Evolutionary conservation across 139 green algal genomes (phyloP), one percentile per base, ranked within the genome.

Genomic region (Edaphochlamys debaryana): DNA sequence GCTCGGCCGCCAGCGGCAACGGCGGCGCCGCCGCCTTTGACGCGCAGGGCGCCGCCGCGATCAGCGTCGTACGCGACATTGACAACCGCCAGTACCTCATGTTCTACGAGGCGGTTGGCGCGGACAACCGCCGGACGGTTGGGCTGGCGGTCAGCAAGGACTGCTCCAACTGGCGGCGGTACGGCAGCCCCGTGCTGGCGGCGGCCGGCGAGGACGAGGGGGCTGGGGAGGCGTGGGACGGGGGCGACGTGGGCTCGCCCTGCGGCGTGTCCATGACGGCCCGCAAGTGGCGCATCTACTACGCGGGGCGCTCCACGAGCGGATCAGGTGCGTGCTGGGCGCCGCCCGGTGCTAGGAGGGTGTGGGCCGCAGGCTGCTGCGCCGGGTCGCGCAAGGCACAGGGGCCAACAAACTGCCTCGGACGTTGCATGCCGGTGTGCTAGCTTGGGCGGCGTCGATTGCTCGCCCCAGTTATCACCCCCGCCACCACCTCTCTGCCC

Each of bases 31-130:
- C 29, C 22, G 87, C 86, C 25, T 94, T 93, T 80, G 95, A 98
- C 78, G 91, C 70, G 0, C 54, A 82, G 9, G 95, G 95, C 0
- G 91, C 88, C 1, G 86, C 91, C 2, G 63, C 82, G 0, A 80
- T 87, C 48, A 84, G 90, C 29, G 91, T 97, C 56, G 89, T 89
- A 20, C 90, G 86, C 6, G 95, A 98, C 84, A 34, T 92, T 6
- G 95, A 96, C 82, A 92, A 84, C 82, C 67, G 85, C 30, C 85
- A 94, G 67, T 98, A 91, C 84, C 83, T 98, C 2, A 98, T 98
- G 95, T 97, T 96, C 73, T 98, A 98, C 79, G 95, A 98, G 79
- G 95, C 82, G 2, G 92, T 98, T 32, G 94, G 87, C 34, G 85
- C 80, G 2, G 92, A 95, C 63, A 82, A 85, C 79, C 73, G 19